phyloP scores from a whole-genome alignment of 768 basidiomycete genomes.

The Tricholoma bakamatsutake region DNA sequence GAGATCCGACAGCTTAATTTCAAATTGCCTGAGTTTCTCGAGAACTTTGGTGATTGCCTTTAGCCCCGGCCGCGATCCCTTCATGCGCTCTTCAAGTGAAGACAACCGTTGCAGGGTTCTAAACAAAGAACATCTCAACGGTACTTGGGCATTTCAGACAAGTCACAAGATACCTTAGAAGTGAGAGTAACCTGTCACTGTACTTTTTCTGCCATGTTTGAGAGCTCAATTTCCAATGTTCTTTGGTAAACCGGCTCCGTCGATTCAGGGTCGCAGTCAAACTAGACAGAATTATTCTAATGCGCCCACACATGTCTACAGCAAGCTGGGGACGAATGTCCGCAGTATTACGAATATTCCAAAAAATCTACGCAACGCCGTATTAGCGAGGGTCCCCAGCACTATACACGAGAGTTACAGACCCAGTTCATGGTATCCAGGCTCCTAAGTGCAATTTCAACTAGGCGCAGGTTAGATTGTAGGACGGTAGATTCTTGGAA shows the following conservation, averaged over 20 bases:
- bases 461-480: not conserved
- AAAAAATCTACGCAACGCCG: not conserved
- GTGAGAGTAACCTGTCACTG: constrained; percentile 25
- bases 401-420: not conserved
- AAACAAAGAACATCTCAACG: not conserved
- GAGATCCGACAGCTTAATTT: constrained; percentile 32
- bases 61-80: not conserved
- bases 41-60: constrained; percentile 10
- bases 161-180: constrained; percentile 23
- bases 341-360: not conserved
- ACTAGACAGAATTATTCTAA: constrained; percentile 21
- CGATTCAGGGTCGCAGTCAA: constrained; percentile 19
- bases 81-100: not conserved
- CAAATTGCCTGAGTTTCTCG: constrained; percentile 33
- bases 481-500: not conserved
- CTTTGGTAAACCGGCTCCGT: constrained; percentile 22
- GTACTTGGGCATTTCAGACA: not conserved
- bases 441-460: not conserved
- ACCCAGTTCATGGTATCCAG: not conserved
- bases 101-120: not conserved
- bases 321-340: constrained; percentile 19
- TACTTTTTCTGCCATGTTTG: constrained; percentile 29
- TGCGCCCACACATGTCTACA: constrained; percentile 23
- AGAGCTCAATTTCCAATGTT: constrained; percentile 28
- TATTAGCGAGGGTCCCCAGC: not conserved